A percentile compares a stretch with the other conserved stretches of the same genome.
Evolutionary conservation across 2,329 filamentous ascomycete species (phyloP).

Genomic region (Lanzia echinophila): DNA sequence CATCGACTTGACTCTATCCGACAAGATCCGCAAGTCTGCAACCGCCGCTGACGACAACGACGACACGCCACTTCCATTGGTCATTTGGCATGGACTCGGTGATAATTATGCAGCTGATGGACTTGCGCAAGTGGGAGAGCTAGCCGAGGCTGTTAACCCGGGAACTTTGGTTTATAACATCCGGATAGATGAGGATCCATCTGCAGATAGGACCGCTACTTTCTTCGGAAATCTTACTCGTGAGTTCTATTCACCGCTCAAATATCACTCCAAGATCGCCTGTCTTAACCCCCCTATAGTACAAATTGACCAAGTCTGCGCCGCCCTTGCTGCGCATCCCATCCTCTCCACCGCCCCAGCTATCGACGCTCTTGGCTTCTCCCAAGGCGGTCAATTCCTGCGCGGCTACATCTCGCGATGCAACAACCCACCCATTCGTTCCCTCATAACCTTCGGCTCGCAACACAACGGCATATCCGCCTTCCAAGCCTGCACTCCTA

Average conservation of each 20-base stretch:
- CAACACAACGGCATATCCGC: constrained; percentile 78
- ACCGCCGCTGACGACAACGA: constrained; percentile 29
- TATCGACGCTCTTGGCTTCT: constrained; percentile 89
- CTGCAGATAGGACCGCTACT: constrained; percentile 69
- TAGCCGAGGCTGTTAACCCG: constrained; percentile 67
- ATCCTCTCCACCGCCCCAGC: constrained; percentile 76
- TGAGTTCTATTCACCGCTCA: background rate
- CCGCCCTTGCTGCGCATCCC: constrained; percentile 65
- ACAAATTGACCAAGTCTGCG: constrained; percentile 72
- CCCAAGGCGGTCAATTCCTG: constrained; percentile 94
- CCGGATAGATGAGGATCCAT: constrained; percentile 54
- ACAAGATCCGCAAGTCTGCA: background rate
- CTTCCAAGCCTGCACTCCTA: constrained; percentile 65
- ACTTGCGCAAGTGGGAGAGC: constrained; percentile 60
- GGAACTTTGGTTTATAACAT: constrained; percentile 81
- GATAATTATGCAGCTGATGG: constrained; percentile 73
- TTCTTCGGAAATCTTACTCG: constrained; percentile 83
- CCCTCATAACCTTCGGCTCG: constrained; percentile 62
- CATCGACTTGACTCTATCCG: constrained; percentile 5
- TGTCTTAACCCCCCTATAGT: background rate
- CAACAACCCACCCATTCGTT: constrained; percentile 53
- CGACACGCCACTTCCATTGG: constrained; percentile 72
- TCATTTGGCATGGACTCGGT: constrained; percentile 86
- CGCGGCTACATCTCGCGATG: constrained; percentile 85
- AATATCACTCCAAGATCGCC: background rate